Conservation (phyloP, 1,284 basidiomycete species). For the Dichomitus squalens region DNA sequence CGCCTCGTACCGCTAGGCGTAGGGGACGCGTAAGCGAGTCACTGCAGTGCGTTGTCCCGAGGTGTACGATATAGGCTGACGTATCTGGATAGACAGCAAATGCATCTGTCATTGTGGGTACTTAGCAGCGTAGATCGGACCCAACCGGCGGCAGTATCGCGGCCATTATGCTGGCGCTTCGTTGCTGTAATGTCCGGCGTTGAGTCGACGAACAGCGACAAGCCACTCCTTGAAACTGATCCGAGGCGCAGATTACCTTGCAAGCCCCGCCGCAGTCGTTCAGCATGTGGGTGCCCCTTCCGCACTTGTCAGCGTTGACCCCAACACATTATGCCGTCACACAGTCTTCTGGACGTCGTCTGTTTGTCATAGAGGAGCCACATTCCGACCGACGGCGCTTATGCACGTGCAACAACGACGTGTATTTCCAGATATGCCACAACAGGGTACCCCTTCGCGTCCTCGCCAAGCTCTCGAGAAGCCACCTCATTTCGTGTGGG, state of each 20-base stretch:
- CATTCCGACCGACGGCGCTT: not conserved
- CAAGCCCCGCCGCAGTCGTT: not conserved
- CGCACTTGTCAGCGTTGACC: not conserved
- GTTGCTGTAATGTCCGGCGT: not conserved
- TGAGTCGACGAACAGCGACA: not conserved
- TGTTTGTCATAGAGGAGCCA: not conserved
- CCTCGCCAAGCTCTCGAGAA: not conserved
- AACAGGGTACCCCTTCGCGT: not conserved
- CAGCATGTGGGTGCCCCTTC: not conserved
- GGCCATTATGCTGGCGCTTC: not conserved
- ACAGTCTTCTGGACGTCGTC: not conserved
- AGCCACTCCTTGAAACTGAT: constrained; percentile 1
- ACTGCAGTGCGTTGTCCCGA: not conserved
- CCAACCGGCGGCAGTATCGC: not conserved
- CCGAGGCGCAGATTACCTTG: not conserved
- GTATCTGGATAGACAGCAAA: not conserved
- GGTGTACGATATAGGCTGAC: not conserved
- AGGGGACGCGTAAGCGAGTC: constrained; percentile 6
- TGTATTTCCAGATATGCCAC: not conserved
- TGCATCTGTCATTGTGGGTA: not conserved
- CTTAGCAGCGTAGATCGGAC: not conserved
- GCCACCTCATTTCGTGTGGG: not conserved
- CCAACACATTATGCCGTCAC: not conserved
- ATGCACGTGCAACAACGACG: not conserved
- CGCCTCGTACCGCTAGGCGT: not conserved